Base-by-base conservation (phyloP, 768 basidiomycete genomes). In the Suillus clintonianus region DNA sequence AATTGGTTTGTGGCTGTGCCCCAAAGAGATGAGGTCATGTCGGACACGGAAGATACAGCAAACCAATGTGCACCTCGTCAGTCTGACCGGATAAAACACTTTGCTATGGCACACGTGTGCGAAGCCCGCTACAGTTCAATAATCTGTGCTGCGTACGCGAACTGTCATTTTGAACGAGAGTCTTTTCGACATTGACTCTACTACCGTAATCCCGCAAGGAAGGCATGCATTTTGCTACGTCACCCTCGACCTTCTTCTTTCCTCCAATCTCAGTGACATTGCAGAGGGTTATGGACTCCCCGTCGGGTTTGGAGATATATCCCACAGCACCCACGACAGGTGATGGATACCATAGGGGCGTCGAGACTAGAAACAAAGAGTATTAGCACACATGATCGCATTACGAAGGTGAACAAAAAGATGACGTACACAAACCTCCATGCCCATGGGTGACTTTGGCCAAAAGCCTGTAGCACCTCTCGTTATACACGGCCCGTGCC, bases 301-400 rank as follows among this genome's bases (percentile, higher is more conserved):
- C 92, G n/a, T 76, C 74, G 0, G 88, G 84, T 67, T 88, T 90
- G 39, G 79, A 80, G 30, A 93, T 76, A 71, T 90, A 95, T 3
- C 93, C 93, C 10, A 94, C 88, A 3, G 88, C 86, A 8, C 92
- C 93, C 3, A 93, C 72, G 0, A 94, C 83, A 6, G 69, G 80
- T 4, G 83, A 76, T 2, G 92, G 92, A 5, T 79, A 81, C 92
- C 92, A 95, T 7, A 93, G 75, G 8, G 92, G 89, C 24, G 89
- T 74, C 0, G 81, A 85, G 63, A 91, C 88, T 89, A 51, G 10
- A 60, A 59, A 22, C 37, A 37, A 65, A 41, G 14, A 39, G 5
- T 9, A 10, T 47, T 37, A 22, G 51, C 39, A 62, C 53, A 34
- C 22, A 13, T 19, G n/a, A n/a, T n/a, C n/a, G n/a, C n/a, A n/a